Conservation (phyloP, 495 filamentous ascomycete species). For the Podospora australis region DNA sequence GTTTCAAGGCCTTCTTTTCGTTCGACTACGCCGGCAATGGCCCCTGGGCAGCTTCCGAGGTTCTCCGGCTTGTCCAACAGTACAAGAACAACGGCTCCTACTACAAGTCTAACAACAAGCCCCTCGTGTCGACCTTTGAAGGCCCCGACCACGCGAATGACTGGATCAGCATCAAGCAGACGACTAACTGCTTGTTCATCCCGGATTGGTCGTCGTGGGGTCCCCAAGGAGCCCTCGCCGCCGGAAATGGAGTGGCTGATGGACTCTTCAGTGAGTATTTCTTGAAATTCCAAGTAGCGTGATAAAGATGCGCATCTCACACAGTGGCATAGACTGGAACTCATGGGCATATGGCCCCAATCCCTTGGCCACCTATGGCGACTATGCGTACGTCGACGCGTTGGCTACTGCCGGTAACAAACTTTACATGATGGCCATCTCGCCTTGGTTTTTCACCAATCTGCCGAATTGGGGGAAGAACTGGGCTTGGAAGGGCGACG, state of each 20-base stretch:
- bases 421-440: no score
- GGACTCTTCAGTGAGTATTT: conserved; percentile 37
- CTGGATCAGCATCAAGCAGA: conserved; percentile 23
- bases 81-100: conserved; percentile 25
- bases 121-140: conserved; percentile 28
- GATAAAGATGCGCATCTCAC: conserved; percentile 21
- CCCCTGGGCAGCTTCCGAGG: conserved; percentile 16
- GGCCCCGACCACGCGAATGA: conserved; percentile 15
- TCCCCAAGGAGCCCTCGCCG: neutral
- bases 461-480: conserved; percentile 53
- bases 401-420: conserved; percentile 15
- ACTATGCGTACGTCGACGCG: conserved; percentile 18
- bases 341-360: neutral
- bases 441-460: conserved; percentile 62
- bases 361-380: neutral
- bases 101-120: conserved; percentile 21
- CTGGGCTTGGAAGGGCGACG: conserved; percentile 52
- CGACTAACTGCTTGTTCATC: conserved; percentile 26
- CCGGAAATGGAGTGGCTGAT: conserved; percentile 17
- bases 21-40: conserved; percentile 32
- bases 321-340: neutral
- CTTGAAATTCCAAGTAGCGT: conserved; percentile 43
- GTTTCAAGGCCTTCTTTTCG: conserved; percentile 36
- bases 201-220: conserved; percentile 22
- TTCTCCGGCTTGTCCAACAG: conserved; percentile 8